phyloP scores from a whole-genome alignment of 192 early-diverging fungal species.

The Umbelopsis vinacea region DNA sequence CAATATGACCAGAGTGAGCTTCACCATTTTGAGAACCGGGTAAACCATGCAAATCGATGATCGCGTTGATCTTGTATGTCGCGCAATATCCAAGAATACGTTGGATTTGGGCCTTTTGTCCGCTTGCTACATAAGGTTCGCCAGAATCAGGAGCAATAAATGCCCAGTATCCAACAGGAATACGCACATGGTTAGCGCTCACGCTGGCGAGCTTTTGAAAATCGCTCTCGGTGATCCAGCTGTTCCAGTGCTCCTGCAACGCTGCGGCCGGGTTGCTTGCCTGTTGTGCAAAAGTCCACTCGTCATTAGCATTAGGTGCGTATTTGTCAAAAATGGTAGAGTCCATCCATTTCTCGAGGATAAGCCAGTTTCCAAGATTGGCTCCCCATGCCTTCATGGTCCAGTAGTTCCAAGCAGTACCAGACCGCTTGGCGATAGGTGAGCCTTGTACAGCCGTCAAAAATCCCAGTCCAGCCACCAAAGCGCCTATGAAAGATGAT shows the following conservation, averaged over 20 bases:
- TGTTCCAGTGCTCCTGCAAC: slow-evolving; percentile 55
- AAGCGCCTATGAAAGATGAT: background rate
- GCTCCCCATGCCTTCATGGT: slow-evolving; percentile 51
- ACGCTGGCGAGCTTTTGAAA: slow-evolving; percentile 50
- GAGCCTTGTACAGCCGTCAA: background rate
- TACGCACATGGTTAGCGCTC: slow-evolving; percentile 56
- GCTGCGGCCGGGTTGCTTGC: slow-evolving; percentile 42
- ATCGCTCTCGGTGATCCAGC: slow-evolving; percentile 60
- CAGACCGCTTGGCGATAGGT: slow-evolving; percentile 13
- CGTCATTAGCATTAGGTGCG: slow-evolving; percentile 49
- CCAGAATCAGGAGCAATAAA: slow-evolving; percentile 58
- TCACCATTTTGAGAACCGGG: slow-evolving; percentile 67
- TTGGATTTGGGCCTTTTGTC: slow-evolving; percentile 42
- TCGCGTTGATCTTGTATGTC: slow-evolving; percentile 49
- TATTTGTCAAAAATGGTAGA: slow-evolving; percentile 49
- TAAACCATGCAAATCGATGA: slow-evolving; percentile 61
- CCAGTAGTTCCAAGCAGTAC: slow-evolving; percentile 37
- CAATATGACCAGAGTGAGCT: slow-evolving; percentile 55
- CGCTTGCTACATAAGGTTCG: slow-evolving; percentile 62
- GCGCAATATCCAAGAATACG: slow-evolving; percentile 41
- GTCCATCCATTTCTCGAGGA: slow-evolving; percentile 64
- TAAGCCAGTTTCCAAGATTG: slow-evolving; percentile 62
- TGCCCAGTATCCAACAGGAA: slow-evolving; percentile 67
- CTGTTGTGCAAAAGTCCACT: slow-evolving; percentile 60
- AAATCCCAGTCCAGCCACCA: background rate